Conservation (phyloP, 495 filamentous ascomycete species). For the Penicillium antarcticum region DNA sequence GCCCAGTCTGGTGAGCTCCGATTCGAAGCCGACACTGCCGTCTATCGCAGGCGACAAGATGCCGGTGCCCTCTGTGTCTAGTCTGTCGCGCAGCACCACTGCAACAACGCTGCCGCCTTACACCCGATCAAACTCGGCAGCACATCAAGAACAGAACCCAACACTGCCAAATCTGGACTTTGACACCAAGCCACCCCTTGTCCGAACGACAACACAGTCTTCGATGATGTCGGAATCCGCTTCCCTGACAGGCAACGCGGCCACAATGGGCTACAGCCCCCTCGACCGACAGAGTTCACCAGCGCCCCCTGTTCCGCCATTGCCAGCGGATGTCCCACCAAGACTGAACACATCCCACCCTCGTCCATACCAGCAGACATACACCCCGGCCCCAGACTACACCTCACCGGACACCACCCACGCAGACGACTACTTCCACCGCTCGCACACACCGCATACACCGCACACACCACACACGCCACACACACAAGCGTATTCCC, state of each 20-base stretch:
- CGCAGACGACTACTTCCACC: conserved; percentile 6
- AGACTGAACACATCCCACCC: conserved; percentile 8
- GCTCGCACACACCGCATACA: not conserved
- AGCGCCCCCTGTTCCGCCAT: conserved; percentile 20
- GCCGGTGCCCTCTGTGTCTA: conserved; percentile 47
- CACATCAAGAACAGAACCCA: conserved; percentile 7
- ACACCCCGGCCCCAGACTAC: conserved; percentile 16
- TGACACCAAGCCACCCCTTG: conserved; percentile 18
- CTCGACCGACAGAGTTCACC: conserved; percentile 15
- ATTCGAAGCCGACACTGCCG: conserved; percentile 64
- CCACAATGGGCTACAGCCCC: conserved; percentile 23
- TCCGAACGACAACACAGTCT: conserved; percentile 21
- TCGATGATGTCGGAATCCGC: conserved; percentile 24
- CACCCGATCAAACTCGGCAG: conserved; percentile 14
- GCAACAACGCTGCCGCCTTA: conserved; percentile 59
- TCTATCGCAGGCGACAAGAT: conserved; percentile 56
- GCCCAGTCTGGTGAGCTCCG: conserved; percentile 50
- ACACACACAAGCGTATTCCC: too few species aligned
- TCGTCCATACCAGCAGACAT: conserved; percentile 5
- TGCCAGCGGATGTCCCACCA: conserved; percentile 11
- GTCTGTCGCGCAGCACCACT: conserved; percentile 63
- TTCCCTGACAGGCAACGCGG: conserved; percentile 18
- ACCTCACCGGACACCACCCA: not conserved
- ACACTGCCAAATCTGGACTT: conserved; percentile 24
- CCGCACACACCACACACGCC: too few species aligned